Percentiles rank a stretch among this genome's conserved stretches.
Evolutionary conservation across 768 basidiomycete genomes (phyloP).

Genomic region (Suillus americanus): DNA sequence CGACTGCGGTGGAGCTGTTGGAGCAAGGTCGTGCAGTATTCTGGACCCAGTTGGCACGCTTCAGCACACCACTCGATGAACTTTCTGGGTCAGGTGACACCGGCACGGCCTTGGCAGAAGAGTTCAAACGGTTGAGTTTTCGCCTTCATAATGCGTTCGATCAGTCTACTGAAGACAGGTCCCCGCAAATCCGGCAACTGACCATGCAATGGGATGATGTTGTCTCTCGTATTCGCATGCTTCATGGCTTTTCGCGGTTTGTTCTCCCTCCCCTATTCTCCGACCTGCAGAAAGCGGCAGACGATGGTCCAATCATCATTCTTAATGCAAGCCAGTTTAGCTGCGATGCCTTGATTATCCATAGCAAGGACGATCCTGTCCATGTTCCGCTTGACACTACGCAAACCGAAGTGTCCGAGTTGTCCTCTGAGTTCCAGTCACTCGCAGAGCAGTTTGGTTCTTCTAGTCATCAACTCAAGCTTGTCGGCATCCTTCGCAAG

Average conservation of each 20-base stretch:
- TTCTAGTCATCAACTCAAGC: background rate
- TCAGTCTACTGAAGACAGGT: slow-evolving; percentile 11
- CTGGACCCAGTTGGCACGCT: slow-evolving; percentile 29
- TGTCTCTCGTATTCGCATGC: slow-evolving; percentile 20
- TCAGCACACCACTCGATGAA: slow-evolving; percentile 8
- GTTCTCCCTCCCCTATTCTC: slow-evolving; percentile 11
- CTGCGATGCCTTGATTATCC: slow-evolving; percentile 10
- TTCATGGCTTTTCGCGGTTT: slow-evolving; percentile 15
- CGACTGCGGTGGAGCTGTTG: slow-evolving; percentile 33
- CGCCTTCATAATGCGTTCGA: background rate
- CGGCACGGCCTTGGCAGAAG: slow-evolving; percentile 20
- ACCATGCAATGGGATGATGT: slow-evolving; percentile 19
- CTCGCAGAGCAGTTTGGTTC: background rate
- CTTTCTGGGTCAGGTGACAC: slow-evolving; percentile 14
- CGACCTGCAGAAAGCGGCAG: slow-evolving; percentile 4
- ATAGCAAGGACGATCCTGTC: background rate
- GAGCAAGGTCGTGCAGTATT: slow-evolving; percentile 31
- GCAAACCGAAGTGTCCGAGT: background rate
- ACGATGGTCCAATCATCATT: slow-evolving; percentile 4
- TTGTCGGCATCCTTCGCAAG: slow-evolving; percentile 13
- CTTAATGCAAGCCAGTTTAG: background rate
- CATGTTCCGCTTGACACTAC: background rate
- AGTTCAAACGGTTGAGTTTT: slow-evolving; percentile 15
- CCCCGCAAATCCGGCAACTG: slow-evolving; percentile 15
- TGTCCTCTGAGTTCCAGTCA: background rate